These are phyloP conservation scores for Corchorus olitorius DNA, from an alignment of 345 rosid species.

Conservation along the genomic window DNA sequence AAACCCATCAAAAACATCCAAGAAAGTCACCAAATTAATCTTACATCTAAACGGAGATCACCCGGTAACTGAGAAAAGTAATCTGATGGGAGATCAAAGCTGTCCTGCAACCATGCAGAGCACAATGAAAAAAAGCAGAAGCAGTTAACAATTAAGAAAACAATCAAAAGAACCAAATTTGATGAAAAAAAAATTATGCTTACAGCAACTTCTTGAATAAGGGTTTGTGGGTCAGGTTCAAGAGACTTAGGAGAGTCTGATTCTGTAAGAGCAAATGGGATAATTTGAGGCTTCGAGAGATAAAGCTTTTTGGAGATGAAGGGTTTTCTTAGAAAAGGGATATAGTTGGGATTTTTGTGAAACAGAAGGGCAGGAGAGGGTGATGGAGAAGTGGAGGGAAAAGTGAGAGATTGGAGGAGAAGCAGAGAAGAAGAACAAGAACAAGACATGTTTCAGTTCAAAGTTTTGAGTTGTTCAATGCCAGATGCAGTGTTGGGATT, in stretches of 20 bases:
- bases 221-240: slow-evolving; percentile 45
- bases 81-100: slow-evolving; percentile 83
- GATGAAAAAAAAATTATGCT: slow-evolving; percentile 10
- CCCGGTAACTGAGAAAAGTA: slow-evolving; percentile 65
- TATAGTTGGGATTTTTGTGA: slow-evolving; percentile 27
- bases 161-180: neutral
- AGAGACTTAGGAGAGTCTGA: slow-evolving; percentile 66
- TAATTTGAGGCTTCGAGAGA: slow-evolving; percentile 35
- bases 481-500: neutral
- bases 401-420: slow-evolving; percentile 42
- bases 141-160: neutral
- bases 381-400: slow-evolving; percentile 23
- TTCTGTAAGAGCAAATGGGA: slow-evolving; percentile 62
- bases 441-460: slow-evolving; percentile 43
- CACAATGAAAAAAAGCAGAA: neutral
- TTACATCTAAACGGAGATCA: slow-evolving; percentile 88
- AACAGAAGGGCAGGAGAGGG: slow-evolving; percentile 30
- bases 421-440: slow-evolving; percentile 18
- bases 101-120: slow-evolving; percentile 51
- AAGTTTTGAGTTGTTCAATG: neutral
- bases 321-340: slow-evolving; percentile 31
- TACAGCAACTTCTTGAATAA: slow-evolving; percentile 71
- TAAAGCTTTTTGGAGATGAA: slow-evolving; percentile 7
- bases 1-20: neutral
- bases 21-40: slow-evolving; percentile 17